Base-by-base conservation (phyloP, 2,329 filamentous ascomycete species). In the Stemphylium lycopersici region DNA sequence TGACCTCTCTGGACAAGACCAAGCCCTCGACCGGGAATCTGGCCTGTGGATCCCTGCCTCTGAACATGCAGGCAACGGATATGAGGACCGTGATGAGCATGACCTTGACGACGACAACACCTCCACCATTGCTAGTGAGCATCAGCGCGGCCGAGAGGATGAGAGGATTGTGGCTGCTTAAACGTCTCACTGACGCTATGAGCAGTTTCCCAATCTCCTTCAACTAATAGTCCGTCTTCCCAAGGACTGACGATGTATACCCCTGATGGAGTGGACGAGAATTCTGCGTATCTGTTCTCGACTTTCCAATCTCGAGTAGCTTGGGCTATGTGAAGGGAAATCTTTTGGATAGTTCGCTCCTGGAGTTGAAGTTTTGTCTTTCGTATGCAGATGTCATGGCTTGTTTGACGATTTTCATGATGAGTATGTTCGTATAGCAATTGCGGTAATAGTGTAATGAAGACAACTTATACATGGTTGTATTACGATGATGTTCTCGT, bases 1-100 rank as follows among this genome's bases (percentile, higher is more conserved):
- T 55, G 93, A 97, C 70, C 83, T 97, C 34, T 90, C 90, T 2
- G 83, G 83, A 42, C 93, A 97, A 78, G 93, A 97, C 72, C 84
- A 84, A 42, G 88, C 90, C 58, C 86, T 91, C 60, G 90, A 90
- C 71, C 83, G 88, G 53, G 90, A 93, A 71, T 91, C 89, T 11
- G 86, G 87, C 58, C 79, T 87, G 26, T 97, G 93, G 93, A 86
- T 93, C 32, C 88, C 89, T 6, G 90, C 90, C 12, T 84, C 85
- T 56, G 81, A 87, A 73, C 88, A 90, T 69, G 81, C 84, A 66
- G 81, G 81, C 22, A 81, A 86, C 51, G 82, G 84, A 52, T 83
- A 86, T 26, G 85, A 87, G 12, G 87, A 90, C 2, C 86, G 88
- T 15, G 85, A 87, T 8, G 86, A 87, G 12, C 42, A 87, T 6